These are phyloP conservation scores for Fusarium tupiense DNA, from an alignment of 2,329 filamentous ascomycete species.

Conservation along the genomic window DNA sequence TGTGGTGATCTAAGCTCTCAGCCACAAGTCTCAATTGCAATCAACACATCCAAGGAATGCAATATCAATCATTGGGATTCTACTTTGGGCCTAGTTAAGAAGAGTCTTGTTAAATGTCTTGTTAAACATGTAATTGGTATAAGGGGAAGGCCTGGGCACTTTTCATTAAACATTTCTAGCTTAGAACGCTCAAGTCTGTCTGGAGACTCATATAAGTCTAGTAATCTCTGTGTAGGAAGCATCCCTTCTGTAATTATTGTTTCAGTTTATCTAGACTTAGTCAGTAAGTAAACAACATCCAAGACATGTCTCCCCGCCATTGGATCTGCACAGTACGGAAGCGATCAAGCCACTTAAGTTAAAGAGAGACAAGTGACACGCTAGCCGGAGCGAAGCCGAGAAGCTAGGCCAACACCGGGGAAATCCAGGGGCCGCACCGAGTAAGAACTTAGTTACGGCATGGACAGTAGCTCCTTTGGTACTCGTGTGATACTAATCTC, in stretches of 20 bases:
- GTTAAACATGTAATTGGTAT: background rate
- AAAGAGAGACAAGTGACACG: background rate
- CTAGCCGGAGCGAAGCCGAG: background rate
- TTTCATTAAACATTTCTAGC: background rate
- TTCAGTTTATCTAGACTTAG: background rate
- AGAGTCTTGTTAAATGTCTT: background rate
- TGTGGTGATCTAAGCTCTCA: background rate
- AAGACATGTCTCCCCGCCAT: background rate
- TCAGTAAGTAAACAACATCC: background rate
- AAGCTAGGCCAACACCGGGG: background rate
- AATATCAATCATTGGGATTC: background rate
- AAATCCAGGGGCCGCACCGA: background rate
- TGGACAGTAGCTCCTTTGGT: background rate
- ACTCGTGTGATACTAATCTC: background rate
- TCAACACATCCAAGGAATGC: background rate
- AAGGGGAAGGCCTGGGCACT: no score
- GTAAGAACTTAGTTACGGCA: background rate
- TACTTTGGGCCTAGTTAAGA: fast-evolving
- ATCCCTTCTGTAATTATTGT: background rate
- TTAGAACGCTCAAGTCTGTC: background rate
- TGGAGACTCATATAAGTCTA: fast-evolving
- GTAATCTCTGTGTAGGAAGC: fast-evolving
- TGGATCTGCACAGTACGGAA: background rate
- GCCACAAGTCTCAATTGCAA: background rate
- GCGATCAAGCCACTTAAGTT: background rate